Evolutionary conservation across 305 asterid genomes (phyloP), one percentile per base, ranked within the genome.

Genomic region (Solanum hybrid): DNA sequence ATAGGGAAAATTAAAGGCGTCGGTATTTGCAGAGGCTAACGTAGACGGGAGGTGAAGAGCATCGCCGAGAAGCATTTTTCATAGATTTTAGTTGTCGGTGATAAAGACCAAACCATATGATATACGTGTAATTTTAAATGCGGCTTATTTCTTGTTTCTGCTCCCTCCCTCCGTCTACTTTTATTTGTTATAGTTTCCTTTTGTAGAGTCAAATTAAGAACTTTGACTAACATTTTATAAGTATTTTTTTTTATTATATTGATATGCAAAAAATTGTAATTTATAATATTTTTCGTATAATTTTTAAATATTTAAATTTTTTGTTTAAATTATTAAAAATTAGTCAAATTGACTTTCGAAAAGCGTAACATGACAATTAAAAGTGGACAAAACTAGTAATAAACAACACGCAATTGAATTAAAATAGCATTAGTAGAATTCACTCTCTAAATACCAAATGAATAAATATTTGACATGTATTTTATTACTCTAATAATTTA

Each of bases 31-130:
- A 38, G 42, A 40, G 89, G 35, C 45, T 87, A 73, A 87, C 38
- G 71, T 42, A 29, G 34, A 40, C 35, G 12, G 85, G 51, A 42
- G 32, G 75, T 42, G 73, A 38, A 42, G 51, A 78, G 89, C 40
- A 75, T 75, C 89, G 72, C 89, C 89, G 76, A 75, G 26, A 17
- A 40, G 86, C 89, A 87, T 87, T 75, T 87, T 87, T 45, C 82
- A n/a, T 24, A 3, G 24, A 42, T 42, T 34, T 14, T 10, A 66
- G 4, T n/a, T 66, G 89, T 75, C 72, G 85, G 85, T 1, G 35
- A 75, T 64, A 35, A 4, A 87, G 37, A 40, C 26, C 37, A 87
- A 60, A 87, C 34, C 2, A 45, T 87, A 78, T 42, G 85, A 22
- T 22, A 36, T 29, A 87, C 42, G 69, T 60, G 85, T 29, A 73